Conservation (phyloP, 345 rosid genomes). For the Euphorbia tirucalli region DNA sequence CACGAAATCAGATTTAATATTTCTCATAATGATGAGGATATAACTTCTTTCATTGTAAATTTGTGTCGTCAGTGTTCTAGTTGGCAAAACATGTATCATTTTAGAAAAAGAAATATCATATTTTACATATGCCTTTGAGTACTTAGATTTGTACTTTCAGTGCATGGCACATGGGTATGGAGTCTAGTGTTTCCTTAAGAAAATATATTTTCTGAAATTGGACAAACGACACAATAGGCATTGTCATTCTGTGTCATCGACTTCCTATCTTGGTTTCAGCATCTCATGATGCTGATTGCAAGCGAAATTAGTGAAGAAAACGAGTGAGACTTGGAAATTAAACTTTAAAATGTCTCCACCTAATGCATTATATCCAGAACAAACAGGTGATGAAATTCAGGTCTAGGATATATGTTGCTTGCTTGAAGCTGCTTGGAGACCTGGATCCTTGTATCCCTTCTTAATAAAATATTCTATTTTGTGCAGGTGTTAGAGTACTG, state of each 20-base stretch:
- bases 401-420: not conserved
- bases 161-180: not conserved
- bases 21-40: too few species aligned
- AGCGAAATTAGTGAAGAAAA: not conserved
- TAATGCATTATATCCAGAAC: not conserved
- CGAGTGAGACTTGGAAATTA: not conserved
- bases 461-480: not conserved
- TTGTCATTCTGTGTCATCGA: not conserved
- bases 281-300: not conserved
- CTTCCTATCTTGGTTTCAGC: not conserved
- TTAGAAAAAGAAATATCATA: not conserved
- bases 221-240: not conserved
- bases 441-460: not conserved
- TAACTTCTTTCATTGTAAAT: not conserved
- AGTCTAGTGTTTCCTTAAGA: not conserved
- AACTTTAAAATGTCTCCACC: not conserved
- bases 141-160: not conserved
- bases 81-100: too few species aligned
- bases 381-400: not conserved
- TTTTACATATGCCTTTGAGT: not conserved
- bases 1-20: not conserved
- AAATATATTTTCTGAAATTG: not conserved
- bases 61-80: not conserved
- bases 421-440: not conserved
- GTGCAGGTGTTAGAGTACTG: conserved; percentile 84